Conservation (phyloP, 257 asterid species). For the Capsicum pubescens region DNA sequence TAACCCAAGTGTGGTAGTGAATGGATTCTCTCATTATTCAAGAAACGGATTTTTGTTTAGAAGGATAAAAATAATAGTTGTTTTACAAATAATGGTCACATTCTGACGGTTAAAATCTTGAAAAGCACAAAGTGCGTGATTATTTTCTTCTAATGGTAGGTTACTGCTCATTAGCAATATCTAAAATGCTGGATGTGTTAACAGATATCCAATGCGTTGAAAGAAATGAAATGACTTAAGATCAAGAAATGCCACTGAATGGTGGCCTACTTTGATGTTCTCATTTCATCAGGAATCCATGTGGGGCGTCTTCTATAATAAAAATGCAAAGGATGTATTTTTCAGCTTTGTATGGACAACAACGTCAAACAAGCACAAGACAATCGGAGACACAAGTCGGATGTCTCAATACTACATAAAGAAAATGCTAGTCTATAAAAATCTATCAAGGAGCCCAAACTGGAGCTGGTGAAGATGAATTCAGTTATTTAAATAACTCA, state of each 20-base stretch:
- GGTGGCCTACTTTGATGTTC: slow-evolving; percentile 20
- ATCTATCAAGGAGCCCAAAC: slow-evolving; percentile 23
- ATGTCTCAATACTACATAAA: slow-evolving; percentile 9
- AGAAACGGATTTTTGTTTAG: not conserved
- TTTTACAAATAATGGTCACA: not conserved
- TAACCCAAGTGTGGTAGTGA: not conserved
- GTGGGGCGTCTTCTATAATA: slow-evolving; percentile 7
- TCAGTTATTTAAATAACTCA: slow-evolving; percentile 45
- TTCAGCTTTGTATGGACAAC: slow-evolving; percentile 26
- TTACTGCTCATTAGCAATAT: not conserved
- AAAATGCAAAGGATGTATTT: slow-evolving; percentile 22
- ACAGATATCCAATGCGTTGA: not conserved
- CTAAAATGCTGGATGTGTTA: slow-evolving; percentile 7
- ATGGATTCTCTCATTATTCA: slow-evolving; percentile 20
- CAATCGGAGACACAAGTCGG: slow-evolving; percentile 12
- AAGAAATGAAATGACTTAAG: not conserved
- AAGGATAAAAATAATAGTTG: not conserved
- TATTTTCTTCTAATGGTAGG: not conserved
- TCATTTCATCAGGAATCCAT: slow-evolving; percentile 2
- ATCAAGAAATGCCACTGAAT: not conserved
- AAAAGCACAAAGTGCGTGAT: not conserved
- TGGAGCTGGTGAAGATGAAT: slow-evolving; percentile 49
- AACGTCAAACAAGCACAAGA: slow-evolving; percentile 20
- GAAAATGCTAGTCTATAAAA: slow-evolving; percentile 22
- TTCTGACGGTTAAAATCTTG: not conserved